Evolutionary conservation across 1,284 basidiomycete genomes (phyloP).

Genomic region (Pseudozyma sp.): DNA sequence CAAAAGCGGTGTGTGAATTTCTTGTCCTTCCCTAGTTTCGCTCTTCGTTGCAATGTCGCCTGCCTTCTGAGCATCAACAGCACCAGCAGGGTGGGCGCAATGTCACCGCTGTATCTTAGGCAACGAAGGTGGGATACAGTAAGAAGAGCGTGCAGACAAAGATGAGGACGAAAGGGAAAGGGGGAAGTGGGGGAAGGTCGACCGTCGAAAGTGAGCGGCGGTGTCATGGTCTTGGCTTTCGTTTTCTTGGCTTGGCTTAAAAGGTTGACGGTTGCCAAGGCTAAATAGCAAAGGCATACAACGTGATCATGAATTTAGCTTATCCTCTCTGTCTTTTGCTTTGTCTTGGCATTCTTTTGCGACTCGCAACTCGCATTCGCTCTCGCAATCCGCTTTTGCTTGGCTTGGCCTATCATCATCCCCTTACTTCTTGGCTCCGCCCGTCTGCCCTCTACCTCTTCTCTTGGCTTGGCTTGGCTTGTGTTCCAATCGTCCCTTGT

Average conservation of each 20-base stretch:
- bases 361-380: too few relatives aligned
- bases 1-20: not conserved
- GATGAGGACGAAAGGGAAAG: too few relatives aligned
- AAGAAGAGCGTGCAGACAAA: too few relatives aligned
- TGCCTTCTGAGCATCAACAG: too few relatives aligned
- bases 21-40: not conserved
- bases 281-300: too few relatives aligned
- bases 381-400: not conserved
- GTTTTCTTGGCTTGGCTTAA: constrained; percentile 7
- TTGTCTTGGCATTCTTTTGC: constrained; percentile 5
- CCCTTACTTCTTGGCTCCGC: not conserved
- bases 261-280: not conserved
- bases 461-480: not conserved
- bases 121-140: not conserved
- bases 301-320: not conserved
- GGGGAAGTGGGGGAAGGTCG: too few relatives aligned
- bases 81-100: too few relatives aligned
- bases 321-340: constrained; percentile 3
- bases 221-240: constrained; percentile 2
- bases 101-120: not conserved
- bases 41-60: too few relatives aligned
- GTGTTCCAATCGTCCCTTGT: too few relatives aligned
- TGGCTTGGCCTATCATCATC: not conserved
- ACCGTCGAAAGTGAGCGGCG: too few relatives aligned
- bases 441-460: not conserved